These are phyloP conservation scores for Globisporangium nodosum DNA, from an alignment of 352 stramenopile species.

Conservation along the genomic window DNA sequence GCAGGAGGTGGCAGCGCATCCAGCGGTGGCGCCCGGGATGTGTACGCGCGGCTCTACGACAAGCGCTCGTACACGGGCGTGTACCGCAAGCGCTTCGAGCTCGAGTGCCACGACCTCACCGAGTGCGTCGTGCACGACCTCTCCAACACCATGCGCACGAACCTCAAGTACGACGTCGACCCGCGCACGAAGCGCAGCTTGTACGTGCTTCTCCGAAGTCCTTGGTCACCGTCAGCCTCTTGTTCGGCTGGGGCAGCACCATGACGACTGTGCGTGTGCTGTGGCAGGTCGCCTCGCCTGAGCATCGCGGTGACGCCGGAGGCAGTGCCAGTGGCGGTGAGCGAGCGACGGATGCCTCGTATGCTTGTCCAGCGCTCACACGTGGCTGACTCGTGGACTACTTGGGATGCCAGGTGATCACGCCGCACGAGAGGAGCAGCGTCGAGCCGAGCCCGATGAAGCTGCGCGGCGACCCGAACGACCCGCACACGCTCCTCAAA, in stretches of 20 bases:
- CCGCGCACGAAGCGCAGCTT: conserved; percentile 33
- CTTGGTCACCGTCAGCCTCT: not conserved
- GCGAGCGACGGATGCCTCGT: not conserved
- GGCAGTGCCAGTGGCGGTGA: conserved; percentile 2
- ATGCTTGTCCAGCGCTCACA: not conserved
- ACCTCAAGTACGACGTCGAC: conserved; percentile 47
- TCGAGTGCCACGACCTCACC: conserved; percentile 37
- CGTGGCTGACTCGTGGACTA: not conserved
- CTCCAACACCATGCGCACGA: conserved; percentile 46
- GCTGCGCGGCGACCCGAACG: conserved; percentile 60
- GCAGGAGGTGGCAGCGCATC: not conserved
- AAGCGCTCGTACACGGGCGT: conserved; percentile 62
- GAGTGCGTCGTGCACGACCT: conserved; percentile 49
- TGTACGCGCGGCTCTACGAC: conserved; percentile 55
- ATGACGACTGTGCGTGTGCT: not conserved
- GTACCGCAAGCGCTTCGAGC: conserved; percentile 59
- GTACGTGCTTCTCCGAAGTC: conserved; percentile 17
- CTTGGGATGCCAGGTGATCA: conserved; percentile 8
- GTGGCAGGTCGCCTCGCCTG: conserved; percentile 12
- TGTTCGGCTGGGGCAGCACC: not conserved
- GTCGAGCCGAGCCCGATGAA: conserved; percentile 22
- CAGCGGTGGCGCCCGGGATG: conserved; percentile 13
- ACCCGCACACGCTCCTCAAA: conserved; percentile 74
- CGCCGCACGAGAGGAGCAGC: conserved; percentile 7
- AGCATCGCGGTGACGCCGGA: conserved; percentile 11